Base-by-base conservation (phyloP, 2,329 filamentous ascomycete genomes). In the Magnaporthiopsis rhizophila region DNA sequence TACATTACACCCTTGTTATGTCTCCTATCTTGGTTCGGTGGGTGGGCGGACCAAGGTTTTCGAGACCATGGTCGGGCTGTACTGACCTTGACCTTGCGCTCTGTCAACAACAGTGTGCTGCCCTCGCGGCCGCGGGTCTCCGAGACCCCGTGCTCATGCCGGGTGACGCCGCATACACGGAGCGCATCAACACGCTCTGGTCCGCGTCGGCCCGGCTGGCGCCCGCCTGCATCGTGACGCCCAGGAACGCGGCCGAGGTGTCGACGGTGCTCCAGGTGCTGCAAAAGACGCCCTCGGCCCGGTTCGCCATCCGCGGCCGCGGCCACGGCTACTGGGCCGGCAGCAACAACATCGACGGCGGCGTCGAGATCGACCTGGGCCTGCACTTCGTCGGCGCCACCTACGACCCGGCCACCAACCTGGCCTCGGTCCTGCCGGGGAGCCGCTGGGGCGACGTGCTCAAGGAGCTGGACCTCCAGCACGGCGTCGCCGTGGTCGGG, bases 281-380 rank as follows among this genome's bases (percentile, higher is more conserved):
- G 0, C 60, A 45, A 21, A 38, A n/a, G 24, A 61, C 32, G 61
- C 67, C 5, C 68, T 69, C 8, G 57, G 70, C 18, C 76, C 74
- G 71, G 7, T 79, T 79, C 66, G 77, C 75, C 24, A 72, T 80
- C 45, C 72, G 75, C 1, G 72, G 73, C 24, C 77, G 77, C 50
- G 75, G 78, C 3, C 76, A 78, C 57, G 74, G 70, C 32, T 68
- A 70, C 30, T 73, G 72, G 61, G 65, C 72, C 0, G 67, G 75
- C 3, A 69, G 73, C 64, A 77, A 76, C 69, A 74, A 73, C 62
- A 71, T 78, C 13, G 66, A 73, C 11, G 71, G 72, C 24, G 76
- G 77, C 1, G 70, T 78, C 11, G 75, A 75, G 1, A 71, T 78
- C 28, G 76, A 78, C 66, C 70, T 78, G 57, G 69, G 72, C 69